Evolutionary conservation across 768 basidiomycete species (phyloP), one percentile per base, ranked within the genome.

Genomic region (Psilocybe tampanensis): DNA sequence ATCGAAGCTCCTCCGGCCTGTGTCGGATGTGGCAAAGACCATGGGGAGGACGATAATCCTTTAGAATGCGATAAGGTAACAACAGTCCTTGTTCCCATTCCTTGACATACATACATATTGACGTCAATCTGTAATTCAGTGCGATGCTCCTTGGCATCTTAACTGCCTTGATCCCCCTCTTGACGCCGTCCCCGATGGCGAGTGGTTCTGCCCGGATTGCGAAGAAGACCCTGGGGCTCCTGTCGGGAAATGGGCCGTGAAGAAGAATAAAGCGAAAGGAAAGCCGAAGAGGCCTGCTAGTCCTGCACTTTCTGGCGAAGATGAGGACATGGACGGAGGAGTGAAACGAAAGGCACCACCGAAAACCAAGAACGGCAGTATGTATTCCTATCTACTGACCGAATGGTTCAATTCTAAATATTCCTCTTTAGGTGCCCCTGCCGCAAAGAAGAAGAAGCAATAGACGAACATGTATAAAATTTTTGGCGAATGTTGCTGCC

Each of bases 131-230:
- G 60, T 54, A 21, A 43, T 9, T 54, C 56, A 96, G 91, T 98
- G 95, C 68, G 95, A 98, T 67, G 79, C 82, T 42, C 92, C 94
- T 1, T 96, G 89, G 70, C 95, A 98, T 70, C 77, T 91, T 13
- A 78, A 78, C 12, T 98, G 95, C 70, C 82, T 95, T 44, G 74
- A 77, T 42, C 94, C 94, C 17, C 92, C 94, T 2, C 73, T 98
- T 44, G 69, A 74, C 15, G 84, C 79, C 3, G 76, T 95, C 17
- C 95, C 95, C 0, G 89, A 90, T 32, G 95, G 92, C 34, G 91
- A 95, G 74, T 95, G 94, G 94, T 94, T 94, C 78, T 96, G 94
- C 65, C 86, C 89, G 0, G 77, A 83, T 54, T 96, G 94, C 66
- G 70, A 73, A 9, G 77, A 77, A 32, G 79, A 82, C 19, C 86